phyloP scores from a whole-genome alignment of 1,284 basidiomycete genomes.

The Baeospora myosura region DNA sequence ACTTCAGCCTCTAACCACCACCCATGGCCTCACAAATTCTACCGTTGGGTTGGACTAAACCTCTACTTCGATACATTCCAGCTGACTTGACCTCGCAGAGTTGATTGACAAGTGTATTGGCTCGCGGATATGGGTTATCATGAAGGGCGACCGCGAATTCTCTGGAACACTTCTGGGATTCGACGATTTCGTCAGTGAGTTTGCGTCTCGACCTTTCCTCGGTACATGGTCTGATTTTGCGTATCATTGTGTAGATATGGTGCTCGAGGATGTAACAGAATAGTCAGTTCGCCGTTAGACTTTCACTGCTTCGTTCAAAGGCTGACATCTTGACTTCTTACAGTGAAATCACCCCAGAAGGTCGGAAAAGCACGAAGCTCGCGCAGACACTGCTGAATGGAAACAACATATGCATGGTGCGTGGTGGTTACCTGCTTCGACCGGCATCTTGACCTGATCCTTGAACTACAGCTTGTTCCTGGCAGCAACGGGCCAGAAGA shows the following conservation, averaged over 20 bases:
- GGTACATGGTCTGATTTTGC: slow-evolving; percentile 4
- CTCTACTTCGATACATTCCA: slow-evolving; percentile 4
- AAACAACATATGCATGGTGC: slow-evolving; percentile 96
- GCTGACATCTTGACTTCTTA: slow-evolving; percentile 7
- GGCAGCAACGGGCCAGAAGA: slow-evolving; percentile 70
- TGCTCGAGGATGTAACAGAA: slow-evolving; percentile 94
- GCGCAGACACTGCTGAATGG: slow-evolving; percentile 93
- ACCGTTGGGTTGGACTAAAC: slow-evolving; percentile 34
- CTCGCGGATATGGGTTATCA: slow-evolving; percentile 91
- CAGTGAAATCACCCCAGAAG: slow-evolving; percentile 83
- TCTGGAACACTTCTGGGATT: slow-evolving; percentile 94
- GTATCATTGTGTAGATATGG: slow-evolving; percentile 75
- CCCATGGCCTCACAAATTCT: slow-evolving; percentile 55
- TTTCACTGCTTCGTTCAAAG: slow-evolving; percentile 1
- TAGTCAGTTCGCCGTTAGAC: slow-evolving; percentile 48
- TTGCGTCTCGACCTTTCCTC: slow-evolving; percentile 2
- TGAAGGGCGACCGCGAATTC: slow-evolving; percentile 94
- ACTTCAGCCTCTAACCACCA: no score
- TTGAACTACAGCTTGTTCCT: slow-evolving; percentile 54
- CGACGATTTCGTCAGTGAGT: slow-evolving; percentile 98
- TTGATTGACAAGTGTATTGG: slow-evolving; percentile 94
- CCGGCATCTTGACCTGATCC: slow-evolving; percentile 7
- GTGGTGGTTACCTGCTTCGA: slow-evolving; percentile 12
- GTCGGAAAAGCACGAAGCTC: slow-evolving; percentile 76
- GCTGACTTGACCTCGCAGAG: slow-evolving; percentile 40